These are phyloP conservation scores for Phytopythium cucurbitacearum DNA, from an alignment of 352 stramenopile species.

Conservation along the genomic window DNA sequence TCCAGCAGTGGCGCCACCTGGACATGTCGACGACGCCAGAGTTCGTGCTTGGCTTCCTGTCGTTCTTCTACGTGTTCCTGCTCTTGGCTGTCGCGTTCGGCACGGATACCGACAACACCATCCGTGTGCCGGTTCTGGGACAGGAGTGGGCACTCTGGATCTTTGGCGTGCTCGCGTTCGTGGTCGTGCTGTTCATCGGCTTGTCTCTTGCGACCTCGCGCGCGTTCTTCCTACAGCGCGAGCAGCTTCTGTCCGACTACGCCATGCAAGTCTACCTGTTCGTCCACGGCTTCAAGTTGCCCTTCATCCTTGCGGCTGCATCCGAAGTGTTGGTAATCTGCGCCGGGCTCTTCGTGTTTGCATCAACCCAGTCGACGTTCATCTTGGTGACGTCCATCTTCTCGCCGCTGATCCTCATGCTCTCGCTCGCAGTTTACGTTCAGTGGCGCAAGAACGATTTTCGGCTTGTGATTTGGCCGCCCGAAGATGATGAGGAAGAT, in stretches of 20 bases:
- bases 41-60: conserved; percentile 79
- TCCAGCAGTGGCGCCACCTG: conserved; percentile 53
- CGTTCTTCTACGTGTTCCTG: conserved; percentile 85
- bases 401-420: conserved; percentile 68
- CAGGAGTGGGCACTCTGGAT: conserved; percentile 81
- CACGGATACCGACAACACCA: conserved; percentile 21
- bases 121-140: conserved; percentile 47
- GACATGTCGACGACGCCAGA: conserved; percentile 77
- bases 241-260: conserved; percentile 76
- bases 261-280: conserved; percentile 75
- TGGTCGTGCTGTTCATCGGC: conserved; percentile 75
- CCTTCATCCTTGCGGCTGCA: conserved; percentile 73
- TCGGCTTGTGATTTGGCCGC: conserved; percentile 75
- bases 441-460: conserved; percentile 86
- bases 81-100: conserved; percentile 75
- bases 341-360: conserved; percentile 77
- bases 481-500: conserved; percentile 77
- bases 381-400: conserved; percentile 79
- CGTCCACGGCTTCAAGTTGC: conserved; percentile 49
- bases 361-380: conserved; percentile 70
- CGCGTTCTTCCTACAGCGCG: conserved; percentile 76
- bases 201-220: conserved; percentile 70
- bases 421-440: conserved; percentile 64
- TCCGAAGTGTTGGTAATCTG: conserved; percentile 82
- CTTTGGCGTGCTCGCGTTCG: conserved; percentile 81